Evolutionary conservation across 805 yeast species (phyloP), one percentile per base, ranked within the genome.

Genomic region (Sugiyamaella smithiae): DNA sequence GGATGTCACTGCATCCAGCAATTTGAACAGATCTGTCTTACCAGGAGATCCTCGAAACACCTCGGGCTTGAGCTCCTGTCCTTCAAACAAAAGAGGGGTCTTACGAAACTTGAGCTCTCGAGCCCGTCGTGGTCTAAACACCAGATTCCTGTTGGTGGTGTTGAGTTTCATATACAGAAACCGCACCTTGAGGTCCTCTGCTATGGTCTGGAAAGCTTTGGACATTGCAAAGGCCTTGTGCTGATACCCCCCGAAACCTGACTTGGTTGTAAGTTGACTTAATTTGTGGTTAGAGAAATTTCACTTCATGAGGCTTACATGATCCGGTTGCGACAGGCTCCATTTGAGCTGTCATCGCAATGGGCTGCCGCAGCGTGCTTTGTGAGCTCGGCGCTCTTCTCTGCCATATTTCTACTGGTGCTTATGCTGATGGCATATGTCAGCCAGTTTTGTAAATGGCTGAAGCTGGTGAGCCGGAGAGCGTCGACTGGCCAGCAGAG

Each of bases 1-100:
- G 4, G 53, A 50, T 14, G 52, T 35, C 28, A 56, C 41, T 2
- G 49, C 42, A 17, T 46, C 49, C 20, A 58, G 49, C 12, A 60
- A 41, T 22, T 44, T 45, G 24, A 48, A 46, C 43, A 60, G 47
- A 31, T 60, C 61, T 19, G 48, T 53, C 20, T 28, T 40, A 2
- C 60, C 49, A 8, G 66, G 66, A 6, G 51, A 45, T 8, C 66
- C 68, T 12, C 50, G 51, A 42, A 56, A 63, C 31, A 20, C 24
- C 20, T 51, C 46, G 4, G 66, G 65, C 40, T 46, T 33, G 25
- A 58, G 49, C 5, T 31, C 33, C 38, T 46, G 26, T 4, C 62
- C 62, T 11, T 58, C 51, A 28, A 48, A 37, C 6, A 51, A 33
- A 31, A 55, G 44, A 2, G 54, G 52, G 19, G 48, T 28, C 41